Evolutionary conservation across 441 rosid genomes (phyloP), one percentile per base, ranked within the genome.

Genomic region (Raphanus hybrid): DNA sequence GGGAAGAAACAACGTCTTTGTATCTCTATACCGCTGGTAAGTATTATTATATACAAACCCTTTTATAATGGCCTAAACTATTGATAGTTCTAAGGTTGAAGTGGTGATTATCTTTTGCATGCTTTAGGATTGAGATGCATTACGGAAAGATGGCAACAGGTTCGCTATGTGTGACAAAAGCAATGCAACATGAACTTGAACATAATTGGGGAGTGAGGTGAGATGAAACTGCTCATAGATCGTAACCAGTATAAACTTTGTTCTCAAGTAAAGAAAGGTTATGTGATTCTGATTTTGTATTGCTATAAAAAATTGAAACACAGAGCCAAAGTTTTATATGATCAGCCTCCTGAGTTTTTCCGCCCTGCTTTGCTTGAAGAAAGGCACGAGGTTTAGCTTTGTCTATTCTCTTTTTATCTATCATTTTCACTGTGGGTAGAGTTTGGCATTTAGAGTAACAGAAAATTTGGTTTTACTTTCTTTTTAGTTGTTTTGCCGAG

Each of bases 201-300:
- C 97, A 96, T 76, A 93, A 92, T 74, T 96, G 98, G 99, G 98
- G 91, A 84, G 95, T 96, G 67, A 90, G 86, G 99, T 93, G 83
- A 87, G 92, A 75, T 63, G 69, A 64, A 3, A 75, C 43, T 61
- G 11, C 80, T 81, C 76, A 71, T 71, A 27, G 54, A 71, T 78
- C 45, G 67, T 69, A 65, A 57, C 50, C 66, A 34, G 59, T 69
- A 29, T 37, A 80, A 23, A 73, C 64, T 64, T 78, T 41, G 7
- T 15, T 68, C 5, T 39, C 50, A 34, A 29, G 70, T 26, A 78
- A 60, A 41, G 8, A 60, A 72, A 54, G 29, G 61, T 37, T 79
- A 60, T 52, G 41, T 81, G 48, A 52, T 48, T 70, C 54, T 79
- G 11, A 50, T 74, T 62, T 74, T 37, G 16, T 65, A 12, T 82